Conservation (phyloP, 768 basidiomycete genomes). For the Glaciozyma antarctica region DNA sequence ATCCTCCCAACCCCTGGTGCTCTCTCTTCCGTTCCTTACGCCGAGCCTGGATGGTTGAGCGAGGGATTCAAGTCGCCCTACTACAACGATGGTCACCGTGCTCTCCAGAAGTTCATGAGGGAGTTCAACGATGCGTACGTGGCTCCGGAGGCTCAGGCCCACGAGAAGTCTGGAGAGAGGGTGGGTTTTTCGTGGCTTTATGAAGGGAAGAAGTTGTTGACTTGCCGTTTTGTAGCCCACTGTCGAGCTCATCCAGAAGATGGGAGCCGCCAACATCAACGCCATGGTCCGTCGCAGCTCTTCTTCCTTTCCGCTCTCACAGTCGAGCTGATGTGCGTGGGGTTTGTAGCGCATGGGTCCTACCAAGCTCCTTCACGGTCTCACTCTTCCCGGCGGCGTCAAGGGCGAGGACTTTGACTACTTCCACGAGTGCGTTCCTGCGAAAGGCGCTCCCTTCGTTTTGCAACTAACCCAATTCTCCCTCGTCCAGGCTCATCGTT, state of each 20-base stretch:
- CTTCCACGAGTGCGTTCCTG: slow-evolving; percentile 62
- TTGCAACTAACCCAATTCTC: background rate
- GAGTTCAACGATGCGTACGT: slow-evolving; percentile 62
- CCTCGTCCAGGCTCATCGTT: slow-evolving; percentile 11
- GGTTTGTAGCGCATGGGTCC: slow-evolving; percentile 62
- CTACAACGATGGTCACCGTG: slow-evolving; percentile 62
- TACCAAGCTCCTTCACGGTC: slow-evolving; percentile 73
- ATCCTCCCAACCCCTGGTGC: slow-evolving; percentile 47
- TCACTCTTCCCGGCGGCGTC: slow-evolving; percentile 53
- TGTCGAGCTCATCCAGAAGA: slow-evolving; percentile 63
- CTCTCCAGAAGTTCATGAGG: slow-evolving; percentile 55
- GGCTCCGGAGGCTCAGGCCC: slow-evolving; percentile 60
- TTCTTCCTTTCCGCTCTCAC: background rate
- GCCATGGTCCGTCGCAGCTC: slow-evolving; percentile 50
- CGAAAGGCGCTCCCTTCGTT: background rate
- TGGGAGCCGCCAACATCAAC: slow-evolving; percentile 64
- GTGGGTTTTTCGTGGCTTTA: background rate
- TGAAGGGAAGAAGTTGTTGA: background rate
- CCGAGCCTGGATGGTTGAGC: slow-evolving; percentile 72
- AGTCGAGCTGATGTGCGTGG: background rate
- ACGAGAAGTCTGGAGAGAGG: slow-evolving; percentile 84
- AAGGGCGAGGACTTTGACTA: slow-evolving; percentile 79
- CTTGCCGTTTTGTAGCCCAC: slow-evolving; percentile 47
- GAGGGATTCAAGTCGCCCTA: slow-evolving; percentile 60
- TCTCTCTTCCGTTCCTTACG: slow-evolving; percentile 70